These are phyloP conservation scores for Larix kaempferi DNA, from an alignment of 75 land plant genomes.

Conservation along the genomic window DNA sequence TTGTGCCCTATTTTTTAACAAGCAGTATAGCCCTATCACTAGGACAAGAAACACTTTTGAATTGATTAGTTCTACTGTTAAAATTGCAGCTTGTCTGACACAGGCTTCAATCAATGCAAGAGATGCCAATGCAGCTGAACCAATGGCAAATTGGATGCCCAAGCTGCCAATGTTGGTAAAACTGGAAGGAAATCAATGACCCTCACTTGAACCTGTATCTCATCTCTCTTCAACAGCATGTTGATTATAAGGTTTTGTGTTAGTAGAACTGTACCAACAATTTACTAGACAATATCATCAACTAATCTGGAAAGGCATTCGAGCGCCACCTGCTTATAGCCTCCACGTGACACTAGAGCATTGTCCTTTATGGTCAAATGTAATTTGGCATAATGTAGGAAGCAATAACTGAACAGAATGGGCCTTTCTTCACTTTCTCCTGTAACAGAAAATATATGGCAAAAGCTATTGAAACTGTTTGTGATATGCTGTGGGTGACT, in stretches of 20 bases:
- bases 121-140: too few species aligned
- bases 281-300: conserved; percentile 19
- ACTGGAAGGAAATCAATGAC: conserved; percentile 42
- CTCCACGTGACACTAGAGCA: conserved; percentile 52
- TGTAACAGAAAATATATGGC: conserved; percentile 65
- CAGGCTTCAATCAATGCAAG: too few species aligned
- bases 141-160: conserved; percentile 34
- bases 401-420: conserved; percentile 73
- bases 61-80: too few species aligned
- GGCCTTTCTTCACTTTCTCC: conserved; percentile 65
- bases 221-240: conserved; percentile 61
- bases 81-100: too few species aligned
- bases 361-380: conserved; percentile 68
- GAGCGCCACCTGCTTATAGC: conserved; percentile 63
- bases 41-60: too few species aligned
- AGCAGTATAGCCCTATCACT: too few species aligned
- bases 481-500: too few species aligned
- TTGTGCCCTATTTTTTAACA: too few species aligned
- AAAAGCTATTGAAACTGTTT: conserved; percentile 59
- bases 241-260: conserved; percentile 83
- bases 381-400: conserved; percentile 77
- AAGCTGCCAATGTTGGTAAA: conserved; percentile 48
- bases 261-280: conserved; percentile 41
- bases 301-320: conserved; percentile 40
- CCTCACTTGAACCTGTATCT: conserved; percentile 20